Conservation (phyloP, 805 yeast genomes). For the Isabelozyma pseudorhagii region DNA sequence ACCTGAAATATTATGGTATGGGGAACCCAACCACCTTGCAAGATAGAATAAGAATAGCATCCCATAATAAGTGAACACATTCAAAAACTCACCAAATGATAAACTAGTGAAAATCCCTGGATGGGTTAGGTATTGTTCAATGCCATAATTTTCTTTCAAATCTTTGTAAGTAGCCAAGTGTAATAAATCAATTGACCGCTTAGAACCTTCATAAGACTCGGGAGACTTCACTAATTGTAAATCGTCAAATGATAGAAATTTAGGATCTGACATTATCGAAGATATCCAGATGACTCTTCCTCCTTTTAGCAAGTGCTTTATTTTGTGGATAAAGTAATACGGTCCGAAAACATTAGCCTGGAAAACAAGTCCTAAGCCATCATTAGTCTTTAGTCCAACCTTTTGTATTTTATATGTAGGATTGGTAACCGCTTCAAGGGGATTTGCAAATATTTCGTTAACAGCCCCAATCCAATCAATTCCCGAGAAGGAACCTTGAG, state of each 20-base stretch:
- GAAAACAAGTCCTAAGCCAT: conserved; percentile 83
- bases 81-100: conserved; percentile 73
- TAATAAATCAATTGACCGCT: conserved; percentile 77
- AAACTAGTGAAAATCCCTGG: conserved; percentile 93
- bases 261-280: conserved; percentile 76
- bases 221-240: conserved; percentile 62
- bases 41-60: conserved; percentile 82
- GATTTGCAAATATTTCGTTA: conserved; percentile 60
- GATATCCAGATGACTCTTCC: conserved; percentile 84
- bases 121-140: conserved; percentile 76
- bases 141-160: conserved; percentile 46
- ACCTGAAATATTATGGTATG: conserved; percentile 86
- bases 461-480: conserved; percentile 82
- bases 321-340: conserved; percentile 71
- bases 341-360: conserved; percentile 98
- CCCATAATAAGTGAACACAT: conserved; percentile 75
- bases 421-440: conserved; percentile 79
- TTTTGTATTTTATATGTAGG: conserved; percentile 85
- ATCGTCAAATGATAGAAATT: conserved; percentile 70
- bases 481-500: conserved; percentile 83
- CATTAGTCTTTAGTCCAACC: conserved; percentile 70
- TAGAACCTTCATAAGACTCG: conserved; percentile 88
- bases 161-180: conserved; percentile 67
- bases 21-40: conserved; percentile 79
- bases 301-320: conserved; percentile 56